Evolutionary conservation across 306 rosid genomes (phyloP).

Genomic region (Senna tora): DNA sequence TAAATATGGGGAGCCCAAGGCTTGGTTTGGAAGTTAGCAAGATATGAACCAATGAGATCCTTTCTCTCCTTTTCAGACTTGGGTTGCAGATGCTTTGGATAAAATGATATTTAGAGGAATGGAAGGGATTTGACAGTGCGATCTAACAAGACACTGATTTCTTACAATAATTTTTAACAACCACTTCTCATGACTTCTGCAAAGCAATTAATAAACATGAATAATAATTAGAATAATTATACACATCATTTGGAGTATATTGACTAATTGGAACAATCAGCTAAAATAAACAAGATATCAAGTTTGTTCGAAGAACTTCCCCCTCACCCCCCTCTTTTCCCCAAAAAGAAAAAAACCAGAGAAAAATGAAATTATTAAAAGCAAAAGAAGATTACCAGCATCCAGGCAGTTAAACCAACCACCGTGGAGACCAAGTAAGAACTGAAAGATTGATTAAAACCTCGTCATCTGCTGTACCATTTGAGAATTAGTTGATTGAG

Average conservation of each 20-base stretch:
- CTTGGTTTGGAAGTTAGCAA: not conserved
- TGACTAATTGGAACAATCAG: constrained; percentile 4
- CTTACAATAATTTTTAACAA: not conserved
- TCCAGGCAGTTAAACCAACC: constrained; percentile 31
- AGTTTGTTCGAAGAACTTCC: constrained; percentile 38
- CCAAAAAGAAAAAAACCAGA: not conserved
- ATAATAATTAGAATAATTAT: constrained; percentile 25
- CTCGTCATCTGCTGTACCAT: constrained; percentile 46
- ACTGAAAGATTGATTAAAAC: constrained; percentile 34
- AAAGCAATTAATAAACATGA: constrained; percentile 18
- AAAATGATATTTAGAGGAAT: not conserved
- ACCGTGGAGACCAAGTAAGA: constrained; percentile 31
- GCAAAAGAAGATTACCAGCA: constrained; percentile 34
- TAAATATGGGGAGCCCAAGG: not conserved
- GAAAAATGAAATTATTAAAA: not conserved
- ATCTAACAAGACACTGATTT: not conserved
- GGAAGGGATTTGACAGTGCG: not conserved
- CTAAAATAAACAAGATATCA: constrained; percentile 28
- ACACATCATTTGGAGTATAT: constrained; percentile 3
- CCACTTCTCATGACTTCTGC: constrained; percentile 6
- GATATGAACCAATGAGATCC: not conserved
- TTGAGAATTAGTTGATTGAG: constrained; percentile 50
- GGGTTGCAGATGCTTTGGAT: not conserved
- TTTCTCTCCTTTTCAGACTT: not conserved
- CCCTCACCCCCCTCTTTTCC: not conserved